A percentile compares a stretch with the other conserved stretches of the same genome.
phyloP scores from a whole-genome alignment of 768 basidiomycete genomes.

The Xanthoconium stramineum region DNA sequence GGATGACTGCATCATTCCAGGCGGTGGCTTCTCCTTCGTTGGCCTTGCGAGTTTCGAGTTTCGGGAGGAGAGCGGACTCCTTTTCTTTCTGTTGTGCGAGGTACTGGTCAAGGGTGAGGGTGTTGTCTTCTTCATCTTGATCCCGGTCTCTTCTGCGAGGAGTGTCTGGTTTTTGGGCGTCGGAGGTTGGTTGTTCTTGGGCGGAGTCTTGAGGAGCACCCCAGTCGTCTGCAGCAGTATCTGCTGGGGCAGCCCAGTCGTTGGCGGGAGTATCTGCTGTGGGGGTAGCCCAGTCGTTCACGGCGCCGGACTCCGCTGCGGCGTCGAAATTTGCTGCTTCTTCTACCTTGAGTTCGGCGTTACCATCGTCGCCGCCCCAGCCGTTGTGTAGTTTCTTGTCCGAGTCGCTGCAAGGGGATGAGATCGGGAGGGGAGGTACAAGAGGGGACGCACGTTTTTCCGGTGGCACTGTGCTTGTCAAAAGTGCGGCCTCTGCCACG shows the following conservation, averaged over 20 bases:
- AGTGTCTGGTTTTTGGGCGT: conserved; percentile 37
- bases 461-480: conserved; percentile 86
- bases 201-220: conserved; percentile 29
- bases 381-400: conserved; percentile 93
- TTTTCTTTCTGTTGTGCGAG: conserved; percentile 75
- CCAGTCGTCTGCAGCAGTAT: conserved; percentile 36
- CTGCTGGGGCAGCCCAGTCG: conserved; percentile 38
- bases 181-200: conserved; percentile 34
- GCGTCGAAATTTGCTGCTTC: conserved; percentile 72
- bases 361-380: conserved; percentile 93
- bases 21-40: conserved; percentile 73
- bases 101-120: conserved; percentile 92
- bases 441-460: conserved; percentile 60
- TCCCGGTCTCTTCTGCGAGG: conserved; percentile 51
- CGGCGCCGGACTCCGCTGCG: conserved; percentile 41
- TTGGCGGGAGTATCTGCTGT: conserved; percentile 16
- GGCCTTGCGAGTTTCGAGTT: conserved; percentile 74
- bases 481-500: conserved; percentile 69
- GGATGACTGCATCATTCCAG: conserved; percentile 69
- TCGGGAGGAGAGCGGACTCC: conserved; percentile 56
- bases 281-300: conserved; percentile 37
- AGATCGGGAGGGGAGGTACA: not conserved
- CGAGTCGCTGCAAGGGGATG: conserved; percentile 61
- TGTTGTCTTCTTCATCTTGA: conserved; percentile 87
- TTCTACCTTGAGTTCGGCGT: conserved; percentile 79